Conservation (phyloP, 768 basidiomycete species). For the Lentinula aciculospora region DNA sequence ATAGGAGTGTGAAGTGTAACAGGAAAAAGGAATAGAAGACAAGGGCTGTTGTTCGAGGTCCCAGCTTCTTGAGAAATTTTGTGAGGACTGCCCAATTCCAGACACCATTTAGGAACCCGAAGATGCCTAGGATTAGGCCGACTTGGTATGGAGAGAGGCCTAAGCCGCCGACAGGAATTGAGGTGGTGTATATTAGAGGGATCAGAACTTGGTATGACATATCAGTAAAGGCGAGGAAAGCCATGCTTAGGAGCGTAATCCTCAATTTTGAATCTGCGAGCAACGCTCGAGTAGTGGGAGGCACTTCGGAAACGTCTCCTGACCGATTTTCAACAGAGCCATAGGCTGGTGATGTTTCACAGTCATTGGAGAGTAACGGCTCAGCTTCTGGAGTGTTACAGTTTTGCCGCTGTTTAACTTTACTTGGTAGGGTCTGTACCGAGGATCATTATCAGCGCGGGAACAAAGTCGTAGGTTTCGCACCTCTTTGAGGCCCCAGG, state of each 20-base stretch:
- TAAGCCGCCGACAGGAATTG: constrained; percentile 45
- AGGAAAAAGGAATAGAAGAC: constrained; percentile 21
- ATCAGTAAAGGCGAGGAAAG: constrained; percentile 23
- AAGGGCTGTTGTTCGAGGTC: constrained; percentile 46
- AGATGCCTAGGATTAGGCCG: constrained; percentile 39
- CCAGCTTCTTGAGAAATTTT: constrained; percentile 43
- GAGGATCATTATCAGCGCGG: no score
- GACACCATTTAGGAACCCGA: constrained; percentile 46
- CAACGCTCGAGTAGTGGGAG: constrained; percentile 13
- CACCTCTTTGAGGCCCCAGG: constrained; percentile 23
- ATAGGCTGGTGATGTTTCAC: neutral
- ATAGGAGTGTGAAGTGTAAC: constrained; percentile 14
- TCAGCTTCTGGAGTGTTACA: neutral
- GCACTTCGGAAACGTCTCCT: neutral
- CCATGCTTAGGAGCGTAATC: constrained; percentile 19
- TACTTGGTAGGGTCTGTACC: neutral
- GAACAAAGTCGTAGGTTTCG: neutral
- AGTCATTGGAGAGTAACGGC: neutral
- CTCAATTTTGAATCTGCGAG: constrained; percentile 19
- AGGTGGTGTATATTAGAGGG: constrained; percentile 34
- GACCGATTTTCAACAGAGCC: neutral
- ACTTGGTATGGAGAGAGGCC: constrained; percentile 44
- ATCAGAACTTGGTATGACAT: constrained; percentile 21
- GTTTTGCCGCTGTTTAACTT: neutral
- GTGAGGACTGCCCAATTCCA: constrained; percentile 51